Evolutionary conservation across 2,329 filamentous ascomycete genomes (phyloP).

Genomic region (Cephalotrichum gorgonifer): DNA sequence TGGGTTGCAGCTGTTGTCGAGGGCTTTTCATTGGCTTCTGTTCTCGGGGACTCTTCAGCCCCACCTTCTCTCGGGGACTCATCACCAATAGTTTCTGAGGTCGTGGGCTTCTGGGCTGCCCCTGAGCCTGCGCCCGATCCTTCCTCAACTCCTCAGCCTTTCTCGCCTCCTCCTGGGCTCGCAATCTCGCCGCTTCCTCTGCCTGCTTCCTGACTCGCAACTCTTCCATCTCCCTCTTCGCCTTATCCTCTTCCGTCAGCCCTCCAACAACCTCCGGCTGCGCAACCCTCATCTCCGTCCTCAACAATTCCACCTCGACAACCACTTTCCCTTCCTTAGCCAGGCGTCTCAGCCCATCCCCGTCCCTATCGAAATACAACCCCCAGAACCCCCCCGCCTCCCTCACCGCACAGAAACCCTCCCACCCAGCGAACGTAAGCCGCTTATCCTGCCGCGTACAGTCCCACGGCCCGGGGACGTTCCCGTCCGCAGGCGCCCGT

Average conservation of each 20-base stretch:
- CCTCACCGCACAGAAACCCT: conserved; percentile 37
- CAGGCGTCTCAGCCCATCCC: conserved; percentile 31
- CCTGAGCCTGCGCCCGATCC: background rate
- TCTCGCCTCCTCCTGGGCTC: background rate
- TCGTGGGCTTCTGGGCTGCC: too few relatives aligned
- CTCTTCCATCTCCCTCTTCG: background rate
- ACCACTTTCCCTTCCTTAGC: conserved; percentile 34
- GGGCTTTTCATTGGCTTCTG: too few relatives aligned
- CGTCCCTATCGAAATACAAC: conserved; percentile 36
- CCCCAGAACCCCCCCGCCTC: conserved; percentile 33
- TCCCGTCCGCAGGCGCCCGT: conserved; percentile 27
- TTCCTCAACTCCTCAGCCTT: background rate
- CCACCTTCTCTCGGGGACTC: too few relatives aligned
- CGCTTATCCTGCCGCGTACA: conserved; percentile 41
- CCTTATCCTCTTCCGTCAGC: conserved; percentile 4
- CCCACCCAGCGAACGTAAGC: conserved; percentile 37
- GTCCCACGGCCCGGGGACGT: conserved; percentile 37
- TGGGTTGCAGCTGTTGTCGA: too few relatives aligned
- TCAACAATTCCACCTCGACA: conserved; percentile 42
- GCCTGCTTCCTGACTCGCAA: background rate
- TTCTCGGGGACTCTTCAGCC: too few relatives aligned
- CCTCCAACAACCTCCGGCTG: conserved; percentile 6
- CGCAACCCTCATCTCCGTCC: conserved; percentile 27
- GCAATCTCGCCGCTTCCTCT: background rate
- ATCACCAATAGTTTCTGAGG: too few relatives aligned